Evolutionary conservation across 306 rosid species (phyloP).

Genomic region (Quillaja saponaria): DNA sequence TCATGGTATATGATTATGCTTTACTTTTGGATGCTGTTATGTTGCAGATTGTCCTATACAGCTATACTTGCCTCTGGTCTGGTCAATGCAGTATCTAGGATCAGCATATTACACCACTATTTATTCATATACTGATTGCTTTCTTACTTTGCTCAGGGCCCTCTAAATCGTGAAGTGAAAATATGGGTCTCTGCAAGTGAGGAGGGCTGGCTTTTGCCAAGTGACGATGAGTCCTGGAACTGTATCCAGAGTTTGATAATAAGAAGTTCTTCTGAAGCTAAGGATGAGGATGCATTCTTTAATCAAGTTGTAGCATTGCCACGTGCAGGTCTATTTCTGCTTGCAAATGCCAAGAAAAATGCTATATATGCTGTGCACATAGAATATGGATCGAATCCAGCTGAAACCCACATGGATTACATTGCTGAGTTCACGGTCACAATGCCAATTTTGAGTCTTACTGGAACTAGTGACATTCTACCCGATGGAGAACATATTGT

Average conservation of each 20-base stretch:
- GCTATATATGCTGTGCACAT: slow-evolving; percentile 72
- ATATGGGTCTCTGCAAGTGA: slow-evolving; percentile 67
- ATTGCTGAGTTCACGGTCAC: slow-evolving; percentile 71
- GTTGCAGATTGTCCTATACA: slow-evolving; percentile 3
- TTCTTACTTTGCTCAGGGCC: slow-evolving; percentile 51
- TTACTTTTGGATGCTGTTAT: slow-evolving; percentile 22
- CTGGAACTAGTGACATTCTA: slow-evolving; percentile 64
- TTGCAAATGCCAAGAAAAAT: slow-evolving; percentile 80
- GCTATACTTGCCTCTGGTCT: slow-evolving; percentile 24
- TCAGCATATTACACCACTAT: neutral
- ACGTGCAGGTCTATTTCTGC: slow-evolving; percentile 60
- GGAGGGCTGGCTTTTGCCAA: slow-evolving; percentile 78
- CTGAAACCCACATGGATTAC: slow-evolving; percentile 72
- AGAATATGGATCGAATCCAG: slow-evolving; percentile 70
- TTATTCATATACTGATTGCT: slow-evolving; percentile 23
- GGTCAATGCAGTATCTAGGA: slow-evolving; percentile 7
- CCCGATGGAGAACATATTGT: slow-evolving; percentile 66
- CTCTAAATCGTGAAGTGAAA: slow-evolving; percentile 64
- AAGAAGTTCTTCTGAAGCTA: slow-evolving; percentile 54
- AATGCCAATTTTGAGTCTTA: slow-evolving; percentile 74
- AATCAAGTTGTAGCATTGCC: slow-evolving; percentile 65
- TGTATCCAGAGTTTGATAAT: slow-evolving; percentile 65
- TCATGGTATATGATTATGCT: slow-evolving; percentile 18
- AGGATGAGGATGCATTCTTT: slow-evolving; percentile 61
- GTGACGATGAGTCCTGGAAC: slow-evolving; percentile 70